These are phyloP conservation scores for Fusarium anguioides DNA, from an alignment of 2,329 filamentous ascomycete species.

Conservation along the genomic window DNA sequence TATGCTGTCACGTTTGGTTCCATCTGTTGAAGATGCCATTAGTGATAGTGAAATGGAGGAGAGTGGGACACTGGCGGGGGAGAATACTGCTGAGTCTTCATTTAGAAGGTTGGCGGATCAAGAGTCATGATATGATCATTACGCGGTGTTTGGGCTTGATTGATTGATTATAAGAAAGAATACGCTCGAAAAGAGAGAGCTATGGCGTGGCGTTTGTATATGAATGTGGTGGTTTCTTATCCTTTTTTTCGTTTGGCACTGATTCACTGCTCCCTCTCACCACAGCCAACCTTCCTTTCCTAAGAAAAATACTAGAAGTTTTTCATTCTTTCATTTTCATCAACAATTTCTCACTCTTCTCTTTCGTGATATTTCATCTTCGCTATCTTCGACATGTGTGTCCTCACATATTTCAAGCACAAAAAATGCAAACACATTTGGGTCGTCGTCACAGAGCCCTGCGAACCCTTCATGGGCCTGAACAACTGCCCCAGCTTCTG, in stretches of 20 bases:
- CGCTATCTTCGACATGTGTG: constrained; percentile 56
- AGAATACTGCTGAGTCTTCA: constrained; percentile 47
- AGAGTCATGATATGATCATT: constrained; percentile 13
- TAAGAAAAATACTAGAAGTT: not conserved
- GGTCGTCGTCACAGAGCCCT: constrained; percentile 60
- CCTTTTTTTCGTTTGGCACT: constrained; percentile 10
- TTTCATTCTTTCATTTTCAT: not conserved
- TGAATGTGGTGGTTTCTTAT: not conserved
- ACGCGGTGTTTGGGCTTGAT: constrained; percentile 10
- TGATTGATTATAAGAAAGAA: not conserved
- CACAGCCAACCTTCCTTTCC: not conserved
- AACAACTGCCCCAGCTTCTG: constrained; percentile 58
- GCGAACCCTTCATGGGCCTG: constrained; percentile 63
- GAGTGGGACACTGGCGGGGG: constrained; percentile 46
- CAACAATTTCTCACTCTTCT: not conserved
- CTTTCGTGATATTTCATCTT: not conserved
- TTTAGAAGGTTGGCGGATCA: constrained; percentile 35
- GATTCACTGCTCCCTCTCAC: constrained; percentile 8
- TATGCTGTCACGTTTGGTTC: constrained; percentile 56
- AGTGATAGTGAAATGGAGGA: constrained; percentile 45
- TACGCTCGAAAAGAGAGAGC: constrained; percentile 2
- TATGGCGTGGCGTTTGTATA: constrained; percentile 7
- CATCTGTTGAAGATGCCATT: constrained; percentile 44
- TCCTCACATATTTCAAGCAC: constrained; percentile 60
- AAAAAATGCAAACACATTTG: constrained; percentile 64